These are phyloP conservation scores for Rhinocladiella mackenziei DNA, from an alignment of 2,329 filamentous ascomycete species.

Conservation along the genomic window DNA sequence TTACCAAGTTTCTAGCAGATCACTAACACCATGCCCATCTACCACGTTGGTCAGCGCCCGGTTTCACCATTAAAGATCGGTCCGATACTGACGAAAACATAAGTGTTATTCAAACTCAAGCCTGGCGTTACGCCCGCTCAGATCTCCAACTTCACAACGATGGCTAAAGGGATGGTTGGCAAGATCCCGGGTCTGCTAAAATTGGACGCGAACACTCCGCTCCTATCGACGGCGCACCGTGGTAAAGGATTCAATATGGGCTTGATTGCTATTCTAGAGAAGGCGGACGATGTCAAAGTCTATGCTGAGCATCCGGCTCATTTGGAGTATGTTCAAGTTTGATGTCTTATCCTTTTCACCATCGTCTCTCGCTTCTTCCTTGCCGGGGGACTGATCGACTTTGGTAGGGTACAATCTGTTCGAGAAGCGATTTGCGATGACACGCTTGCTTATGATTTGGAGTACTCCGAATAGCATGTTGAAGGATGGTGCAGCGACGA, in stretches of 20 bases:
- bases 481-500: too few species aligned
- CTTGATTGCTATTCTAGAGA: slow-evolving; percentile 46
- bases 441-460: slow-evolving; percentile 42
- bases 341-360: not conserved
- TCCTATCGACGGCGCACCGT: slow-evolving; percentile 40
- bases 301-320: slow-evolving; percentile 48
- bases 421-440: slow-evolving; percentile 42
- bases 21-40: slow-evolving; percentile 41
- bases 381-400: slow-evolving; percentile 5
- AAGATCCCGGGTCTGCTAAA: slow-evolving; percentile 41
- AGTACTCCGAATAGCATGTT: slow-evolving; percentile 31
- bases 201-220: slow-evolving; percentile 37
- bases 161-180: slow-evolving; percentile 39
- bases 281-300: slow-evolving; percentile 39
- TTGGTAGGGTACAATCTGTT: slow-evolving; percentile 38
- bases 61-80: not conserved
- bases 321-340: slow-evolving; percentile 37
- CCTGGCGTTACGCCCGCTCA: slow-evolving; percentile 35
- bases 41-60: slow-evolving; percentile 37
- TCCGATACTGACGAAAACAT: slow-evolving; percentile 7
- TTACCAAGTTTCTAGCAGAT: too few species aligned
- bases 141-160: slow-evolving; percentile 33
- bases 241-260: slow-evolving; percentile 46
- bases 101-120: slow-evolving; percentile 45
- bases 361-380: not conserved